Evolutionary conservation across 352 stramenopile genomes (phyloP), one percentile per base, ranked within the genome.

Genomic region (Thalassiosira sp.): DNA sequence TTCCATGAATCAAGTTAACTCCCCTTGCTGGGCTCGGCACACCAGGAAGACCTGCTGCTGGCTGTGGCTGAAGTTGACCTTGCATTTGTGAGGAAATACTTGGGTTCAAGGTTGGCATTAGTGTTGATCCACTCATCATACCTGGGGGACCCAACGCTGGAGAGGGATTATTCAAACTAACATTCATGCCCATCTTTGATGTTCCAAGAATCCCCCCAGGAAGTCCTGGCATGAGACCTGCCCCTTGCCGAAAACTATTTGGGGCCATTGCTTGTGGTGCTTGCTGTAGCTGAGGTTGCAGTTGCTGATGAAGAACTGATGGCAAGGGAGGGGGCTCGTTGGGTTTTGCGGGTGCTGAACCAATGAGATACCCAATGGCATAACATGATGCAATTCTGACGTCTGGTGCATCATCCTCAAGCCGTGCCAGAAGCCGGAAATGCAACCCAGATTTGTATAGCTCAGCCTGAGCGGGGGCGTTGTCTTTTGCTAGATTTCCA

Each of bases 401-500:
- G 85, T 97, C 92, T 5, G 95, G 88, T 1, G 90, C 86, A 33
- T 95, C 86, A 68, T 98, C 94, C 13, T 82, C 75, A 1, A 98
- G 85, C 1, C 95, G 88, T 8, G 82, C 40, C 52, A 94, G 90
- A 16, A 98, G 65, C 13, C 94, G 80, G 11, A 90, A 85, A 52
- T 97, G 95, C 20, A 97, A 78, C 40, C 94, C 91, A 35, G 95
- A 82, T 58, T 95, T 89, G 54, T 97, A 94, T 54, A 75, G 69
- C 48, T 92, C 85, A 20, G 86, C 86, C 79, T 98, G 97, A 10
- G 87, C 92, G 62, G 93, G 82, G 45, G 94, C 82, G 74, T 96
- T 97, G 37, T 95, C 94, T 64, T 98, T 97, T 76, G 91, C 95
- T n/a, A 98, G 79, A 70, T 98, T 98, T 13, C 91, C 95, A 8